Evolutionary conservation across 2,329 filamentous ascomycete genomes (phyloP).

Genomic region (Aspergillus cejpii): DNA sequence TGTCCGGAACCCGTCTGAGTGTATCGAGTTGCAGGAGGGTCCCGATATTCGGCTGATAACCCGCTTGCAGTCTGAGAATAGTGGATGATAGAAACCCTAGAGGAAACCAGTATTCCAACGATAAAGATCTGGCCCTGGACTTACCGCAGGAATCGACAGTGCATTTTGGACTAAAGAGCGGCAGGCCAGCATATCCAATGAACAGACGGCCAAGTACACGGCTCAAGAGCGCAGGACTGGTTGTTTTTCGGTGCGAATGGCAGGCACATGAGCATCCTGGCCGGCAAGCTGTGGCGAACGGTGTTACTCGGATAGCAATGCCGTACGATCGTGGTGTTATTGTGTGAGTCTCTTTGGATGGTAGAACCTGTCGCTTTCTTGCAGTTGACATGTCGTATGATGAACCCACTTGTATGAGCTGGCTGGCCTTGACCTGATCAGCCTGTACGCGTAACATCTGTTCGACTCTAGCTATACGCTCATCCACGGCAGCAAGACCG

Average conservation of each 20-base stretch:
- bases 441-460: conserved; percentile 1
- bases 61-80: not conserved
- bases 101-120: conserved; percentile 2
- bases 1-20: not conserved
- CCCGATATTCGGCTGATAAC: conserved; percentile 3
- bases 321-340: not conserved
- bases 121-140: not conserved
- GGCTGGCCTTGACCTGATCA: conserved; percentile 2
- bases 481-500: conserved; percentile 1
- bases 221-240: not conserved
- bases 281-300: not conserved
- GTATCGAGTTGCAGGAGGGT: not conserved
- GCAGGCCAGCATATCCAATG: conserved; percentile 1
- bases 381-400: not conserved
- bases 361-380: not conserved
- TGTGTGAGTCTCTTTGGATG: not conserved
- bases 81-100: not conserved
- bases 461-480: conserved; percentile 2
- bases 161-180: conserved; percentile 1
- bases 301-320: conserved; percentile 1
- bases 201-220: conserved; percentile 1
- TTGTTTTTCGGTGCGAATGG: not conserved
- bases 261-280: conserved; percentile 1
- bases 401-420: not conserved
- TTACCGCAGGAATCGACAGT: not conserved